Percentiles rank a stretch among this genome's conserved stretches.
These are phyloP conservation scores for Powellomyces hirtus DNA, from an alignment of 192 early-diverging fungal species.

Conservation along the genomic window DNA sequence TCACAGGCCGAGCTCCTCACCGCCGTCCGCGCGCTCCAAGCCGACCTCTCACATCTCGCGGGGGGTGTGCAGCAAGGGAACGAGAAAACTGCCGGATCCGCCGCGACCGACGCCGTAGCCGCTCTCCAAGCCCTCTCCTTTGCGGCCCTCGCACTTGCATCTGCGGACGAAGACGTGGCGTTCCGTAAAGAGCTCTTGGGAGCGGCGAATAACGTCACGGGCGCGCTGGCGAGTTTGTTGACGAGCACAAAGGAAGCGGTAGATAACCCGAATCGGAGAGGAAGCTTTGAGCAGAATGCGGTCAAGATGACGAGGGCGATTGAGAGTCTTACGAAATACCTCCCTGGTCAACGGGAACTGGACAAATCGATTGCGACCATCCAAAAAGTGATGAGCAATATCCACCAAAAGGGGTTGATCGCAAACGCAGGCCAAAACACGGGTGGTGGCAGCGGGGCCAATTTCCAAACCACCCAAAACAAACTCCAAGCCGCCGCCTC, in stretches of 20 bases:
- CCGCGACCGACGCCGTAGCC: slow-evolving; percentile 42
- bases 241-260: slow-evolving; percentile 35
- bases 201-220: slow-evolving; percentile 37
- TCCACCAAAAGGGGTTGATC: slow-evolving; percentile 5
- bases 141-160: slow-evolving; percentile 25
- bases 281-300: neutral
- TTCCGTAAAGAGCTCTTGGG: slow-evolving; percentile 29
- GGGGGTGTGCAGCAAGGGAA: slow-evolving; percentile 28
- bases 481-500: slow-evolving; percentile 36
- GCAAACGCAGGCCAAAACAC: neutral
- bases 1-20: slow-evolving; percentile 36
- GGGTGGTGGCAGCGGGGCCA: neutral
- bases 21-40: slow-evolving; percentile 26
- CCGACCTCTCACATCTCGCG: slow-evolving; percentile 31
- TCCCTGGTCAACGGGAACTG: slow-evolving; percentile 47
- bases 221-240: slow-evolving; percentile 30
- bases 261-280: slow-evolving; percentile 13
- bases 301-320: slow-evolving; percentile 14
- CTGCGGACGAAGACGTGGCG: slow-evolving; percentile 19
- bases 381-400: neutral
- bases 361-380: slow-evolving; percentile 24
- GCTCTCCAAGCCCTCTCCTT: slow-evolving; percentile 38
- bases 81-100: slow-evolving; percentile 32
- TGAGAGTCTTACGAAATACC: slow-evolving; percentile 18
- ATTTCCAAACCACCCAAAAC: slow-evolving; percentile 38